phyloP scores from a whole-genome alignment of 371 early-diverging fungal genomes.

The Mortierella sp. region DNA sequence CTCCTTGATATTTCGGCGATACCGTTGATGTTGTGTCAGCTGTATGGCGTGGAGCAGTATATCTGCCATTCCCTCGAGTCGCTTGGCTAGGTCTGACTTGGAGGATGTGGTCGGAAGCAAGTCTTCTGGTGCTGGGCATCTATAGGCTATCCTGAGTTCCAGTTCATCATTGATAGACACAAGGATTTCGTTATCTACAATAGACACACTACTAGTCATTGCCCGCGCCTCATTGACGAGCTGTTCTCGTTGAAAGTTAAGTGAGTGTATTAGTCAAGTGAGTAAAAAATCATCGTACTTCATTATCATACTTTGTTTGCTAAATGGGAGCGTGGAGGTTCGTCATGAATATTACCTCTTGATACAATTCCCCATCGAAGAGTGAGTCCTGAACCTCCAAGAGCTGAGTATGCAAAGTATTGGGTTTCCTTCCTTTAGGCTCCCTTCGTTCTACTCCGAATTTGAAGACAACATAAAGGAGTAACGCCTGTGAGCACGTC shows the following conservation, averaged over 20 bases:
- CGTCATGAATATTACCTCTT: constrained; percentile 55
- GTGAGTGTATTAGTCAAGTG: too few species aligned
- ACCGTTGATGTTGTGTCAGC: constrained; percentile 39
- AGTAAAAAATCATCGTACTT: background rate
- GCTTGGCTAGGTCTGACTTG: constrained; percentile 4
- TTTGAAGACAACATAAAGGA: background rate
- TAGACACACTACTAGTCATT: constrained; percentile 63
- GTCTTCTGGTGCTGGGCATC: constrained; percentile 21
- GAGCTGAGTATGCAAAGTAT: constrained; percentile 52
- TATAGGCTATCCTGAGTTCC: constrained; percentile 61
- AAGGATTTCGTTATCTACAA: constrained; percentile 68
- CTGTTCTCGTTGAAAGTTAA: constrained; percentile 30
- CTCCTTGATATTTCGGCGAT: constrained; percentile 55
- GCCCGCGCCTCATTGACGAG: constrained; percentile 69
- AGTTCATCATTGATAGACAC: constrained; percentile 70
- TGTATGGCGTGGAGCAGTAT: constrained; percentile 44
- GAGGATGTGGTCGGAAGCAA: background rate
- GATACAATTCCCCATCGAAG: constrained; percentile 72
- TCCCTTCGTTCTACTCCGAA: background rate
- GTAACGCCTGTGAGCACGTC: background rate
- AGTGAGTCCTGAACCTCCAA: constrained; percentile 66
- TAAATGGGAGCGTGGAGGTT: background rate
- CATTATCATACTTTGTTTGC: background rate
- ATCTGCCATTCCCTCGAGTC: constrained; percentile 31
- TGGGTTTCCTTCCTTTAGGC: constrained; percentile 8